Base-by-base conservation (phyloP, 495 filamentous ascomycete genomes). In the Glutinoglossum americanum region DNA sequence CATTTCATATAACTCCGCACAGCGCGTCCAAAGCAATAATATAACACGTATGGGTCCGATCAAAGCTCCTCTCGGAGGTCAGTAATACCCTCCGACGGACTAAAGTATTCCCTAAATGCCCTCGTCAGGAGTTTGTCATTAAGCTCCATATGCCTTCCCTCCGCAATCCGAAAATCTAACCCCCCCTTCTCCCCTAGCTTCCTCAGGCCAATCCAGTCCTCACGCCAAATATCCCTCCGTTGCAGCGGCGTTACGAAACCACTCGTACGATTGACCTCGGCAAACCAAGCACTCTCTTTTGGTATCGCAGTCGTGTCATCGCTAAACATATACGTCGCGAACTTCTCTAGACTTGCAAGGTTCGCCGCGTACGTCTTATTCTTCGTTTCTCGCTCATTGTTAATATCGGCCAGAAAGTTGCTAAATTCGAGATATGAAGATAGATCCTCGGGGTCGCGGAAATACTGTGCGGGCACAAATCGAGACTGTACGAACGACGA, bases 371-470 rank as follows among this genome's bases (percentile, higher is more conserved):
- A 97, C 8, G 70, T 76, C 47, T 65, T 62, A 61, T 89, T 95
- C 75, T 90, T 94, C 56, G 64, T 26, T 39, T 56, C 66, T 1
- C 93, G 75, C 77, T 97, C 92, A 65, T 95, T 96, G 70, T 99
- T 99, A 68, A 97, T 82, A 68, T 97, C 90, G n/a, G 90, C 92
- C n/a, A 99, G 73, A 68, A 90, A 95, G 64, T 89, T 93, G 65
- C 86, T 92, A 66, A 82, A 60, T 63, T 85, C 81, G 19, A 96
- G 74, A 66, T 96, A 98, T 33, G 69, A 64, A 4, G 83, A 82
- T 57, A 86, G 68, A 60, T 87, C 77, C 1, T 68, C 72, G 0
- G 83, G 80, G 62, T 92, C 79, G 26, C 90, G 81, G 72, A 83
- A 97, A 68, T 99, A 99, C 71, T 99, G 92, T 55, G 93, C 93